A percentile compares a stretch with the other conserved stretches of the same genome.
Evolutionary conservation across 257 asterid genomes (phyloP).

Genomic region (Haberlea rhodopensis): DNA sequence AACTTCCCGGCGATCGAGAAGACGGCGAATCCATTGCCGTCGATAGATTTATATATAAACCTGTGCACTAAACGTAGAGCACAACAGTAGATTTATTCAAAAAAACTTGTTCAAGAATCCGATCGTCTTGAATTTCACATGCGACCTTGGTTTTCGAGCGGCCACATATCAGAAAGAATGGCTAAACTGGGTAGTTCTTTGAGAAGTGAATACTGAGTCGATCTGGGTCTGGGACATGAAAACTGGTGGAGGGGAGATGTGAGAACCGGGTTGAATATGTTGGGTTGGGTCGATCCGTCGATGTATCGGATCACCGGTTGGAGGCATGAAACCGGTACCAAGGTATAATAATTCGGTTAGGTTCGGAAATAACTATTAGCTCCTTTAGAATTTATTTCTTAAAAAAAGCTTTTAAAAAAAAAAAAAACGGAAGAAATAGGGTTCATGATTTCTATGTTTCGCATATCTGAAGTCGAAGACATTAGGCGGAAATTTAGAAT

Average conservation of each 20-base stretch:
- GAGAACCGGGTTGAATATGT: conserved; percentile 34
- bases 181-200: conserved; percentile 15
- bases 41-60: conserved; percentile 32
- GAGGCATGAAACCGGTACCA: no score
- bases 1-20: conserved; percentile 83
- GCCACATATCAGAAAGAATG: conserved; percentile 30
- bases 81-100: not conserved
- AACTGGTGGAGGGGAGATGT: not conserved
- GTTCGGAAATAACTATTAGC: no score
- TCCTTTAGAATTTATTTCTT: no score
- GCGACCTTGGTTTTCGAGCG: conserved; percentile 29
- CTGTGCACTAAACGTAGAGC: not conserved
- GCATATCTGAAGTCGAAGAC: no score
- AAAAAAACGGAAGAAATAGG: no score
- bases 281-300: no score
- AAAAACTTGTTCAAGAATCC: conserved; percentile 22
- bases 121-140: conserved; percentile 7
- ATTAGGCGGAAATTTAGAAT: no score
- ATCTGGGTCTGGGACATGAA: conserved; percentile 34
- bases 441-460: no score
- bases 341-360: no score
- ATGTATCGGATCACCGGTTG: conserved; percentile 34
- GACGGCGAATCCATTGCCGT: conserved; percentile 66
- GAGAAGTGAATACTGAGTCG: conserved; percentile 18
- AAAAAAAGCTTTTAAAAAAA: no score